Percentiles rank a stretch among this genome's conserved stretches.
Conservation (phyloP, 176 grass and related monocot genomes). For the Melocanna baccifera region DNA sequence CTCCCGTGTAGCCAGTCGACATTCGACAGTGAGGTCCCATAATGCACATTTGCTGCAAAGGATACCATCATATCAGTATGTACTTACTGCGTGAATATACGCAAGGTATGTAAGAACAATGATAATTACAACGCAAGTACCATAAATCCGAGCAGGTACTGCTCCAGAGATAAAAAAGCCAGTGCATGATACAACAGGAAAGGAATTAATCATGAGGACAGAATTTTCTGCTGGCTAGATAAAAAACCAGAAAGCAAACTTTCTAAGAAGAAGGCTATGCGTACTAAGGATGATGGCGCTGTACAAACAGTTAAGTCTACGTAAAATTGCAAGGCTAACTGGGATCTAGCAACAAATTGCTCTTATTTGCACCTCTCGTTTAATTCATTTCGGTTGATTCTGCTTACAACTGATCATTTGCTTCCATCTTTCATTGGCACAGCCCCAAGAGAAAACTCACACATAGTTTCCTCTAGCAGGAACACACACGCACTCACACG, state of each 20-base stretch:
- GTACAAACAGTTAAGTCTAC: background rate
- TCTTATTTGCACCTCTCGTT: background rate
- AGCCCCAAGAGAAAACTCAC: too few relatives aligned
- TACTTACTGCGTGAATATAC: background rate
- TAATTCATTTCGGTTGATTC: background rate
- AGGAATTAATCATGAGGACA: slow-evolving; percentile 37
- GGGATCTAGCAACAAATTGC: background rate
- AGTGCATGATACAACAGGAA: slow-evolving; percentile 64
- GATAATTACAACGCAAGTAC: slow-evolving; percentile 48
- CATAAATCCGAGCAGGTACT: slow-evolving; percentile 97
- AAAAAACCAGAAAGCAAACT: slow-evolving; percentile 6
- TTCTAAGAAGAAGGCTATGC: background rate
- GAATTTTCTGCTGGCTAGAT: slow-evolving; percentile 14
- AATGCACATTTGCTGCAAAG: slow-evolving; percentile 72
- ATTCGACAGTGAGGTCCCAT: slow-evolving; percentile 81
- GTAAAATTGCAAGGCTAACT: background rate
- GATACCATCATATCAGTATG: background rate
- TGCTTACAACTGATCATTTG: background rate
- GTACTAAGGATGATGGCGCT: background rate
- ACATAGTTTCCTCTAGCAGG: too few relatives aligned
- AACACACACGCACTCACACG: too few relatives aligned
- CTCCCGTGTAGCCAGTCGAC: slow-evolving; percentile 76
- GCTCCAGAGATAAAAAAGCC: slow-evolving; percentile 41
- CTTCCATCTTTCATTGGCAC: too few relatives aligned
- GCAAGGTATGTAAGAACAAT: slow-evolving; percentile 5